Base-by-base conservation (phyloP, 208 protist genomes). In the Trypanosoma scelopori region DNA sequence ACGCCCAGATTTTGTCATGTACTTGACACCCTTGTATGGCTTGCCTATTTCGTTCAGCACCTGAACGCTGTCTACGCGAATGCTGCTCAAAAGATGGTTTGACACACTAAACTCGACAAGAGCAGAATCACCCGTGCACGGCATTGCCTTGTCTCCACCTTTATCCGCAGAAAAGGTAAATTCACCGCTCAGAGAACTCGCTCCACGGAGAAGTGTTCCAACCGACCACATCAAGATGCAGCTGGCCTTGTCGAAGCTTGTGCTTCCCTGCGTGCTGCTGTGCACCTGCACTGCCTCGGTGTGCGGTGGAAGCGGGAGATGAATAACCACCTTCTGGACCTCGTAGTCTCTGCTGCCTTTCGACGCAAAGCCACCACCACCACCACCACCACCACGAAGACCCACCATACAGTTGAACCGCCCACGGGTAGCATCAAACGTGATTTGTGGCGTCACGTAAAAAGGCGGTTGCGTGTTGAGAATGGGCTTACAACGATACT, bases 11-110 rank as follows among this genome's bases (percentile, higher is more conserved):
- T 65, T 52, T 11, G 89, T 89, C 6, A 88, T 51, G 53, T 94
- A 93, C 70, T 94, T 94, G 42, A 97, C 83, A 39, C 92, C 92
- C 60, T 94, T 97, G 78, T 94, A 97, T 12, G 89, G 74, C 57
- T 85, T 85, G 20, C 77, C 84, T 15, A 74, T 77, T 47, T 93
- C 84, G 37, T 93, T 92, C 25, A 87, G 30, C 3, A 97, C 76
- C 53, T 91, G 89, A 28, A 97, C 86, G 51, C 80, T 89, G 57
- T 94, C 84, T 13, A 97, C 76, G 32, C 86, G 76, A 43, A 94
- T 71, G 16, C 70, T 74, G 60, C 84, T 94, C 25, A 87, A 60
- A 41, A 78, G 78, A 68, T 82, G 64, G 48, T 94, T 94, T 13
- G 81, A 75, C n/a, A 94, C 76, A 39, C 78, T 71, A 65, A 93